Conservation (phyloP, 2,329 filamentous ascomycete genomes). For the Venturia carpophila region DNA sequence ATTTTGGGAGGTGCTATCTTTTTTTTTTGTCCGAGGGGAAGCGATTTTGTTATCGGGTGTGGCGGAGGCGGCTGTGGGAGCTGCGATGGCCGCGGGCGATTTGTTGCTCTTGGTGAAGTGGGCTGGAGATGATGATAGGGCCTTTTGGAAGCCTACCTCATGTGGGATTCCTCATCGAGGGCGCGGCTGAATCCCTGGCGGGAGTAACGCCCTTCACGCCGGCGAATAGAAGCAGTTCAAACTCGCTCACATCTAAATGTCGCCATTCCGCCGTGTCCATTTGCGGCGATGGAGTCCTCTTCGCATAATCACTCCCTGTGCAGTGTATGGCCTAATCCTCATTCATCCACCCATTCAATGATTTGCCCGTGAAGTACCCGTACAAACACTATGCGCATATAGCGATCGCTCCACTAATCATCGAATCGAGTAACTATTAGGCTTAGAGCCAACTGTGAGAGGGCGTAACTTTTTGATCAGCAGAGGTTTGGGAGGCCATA, state of each 20-base stretch:
- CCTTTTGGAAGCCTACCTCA: neutral
- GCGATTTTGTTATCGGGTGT: neutral
- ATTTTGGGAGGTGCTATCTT: neutral
- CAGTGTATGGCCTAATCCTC: neutral
- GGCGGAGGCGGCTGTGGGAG: neutral
- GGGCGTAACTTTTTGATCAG: neutral
- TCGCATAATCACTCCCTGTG: neutral
- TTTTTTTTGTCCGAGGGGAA: neutral
- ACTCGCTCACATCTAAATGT: neutral
- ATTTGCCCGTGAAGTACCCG: neutral
- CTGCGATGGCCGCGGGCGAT: neutral
- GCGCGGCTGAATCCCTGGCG: neutral
- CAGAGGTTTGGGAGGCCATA: neutral
- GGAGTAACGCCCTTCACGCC: too few species aligned
- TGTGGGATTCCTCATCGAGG: neutral
- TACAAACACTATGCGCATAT: neutral
- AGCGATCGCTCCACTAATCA: neutral
- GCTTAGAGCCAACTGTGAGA: neutral
- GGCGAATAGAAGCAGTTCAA: neutral
- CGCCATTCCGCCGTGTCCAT: neutral
- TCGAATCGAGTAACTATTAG: neutral
- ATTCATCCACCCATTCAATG: neutral
- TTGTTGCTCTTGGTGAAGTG: neutral
- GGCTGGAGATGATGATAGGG: too few species aligned
- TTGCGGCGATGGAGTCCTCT: slow-evolving; percentile 7